These are phyloP conservation scores for Vaucheria bursata DNA, from an alignment of 352 stramenopile genomes.

Conservation along the genomic window DNA sequence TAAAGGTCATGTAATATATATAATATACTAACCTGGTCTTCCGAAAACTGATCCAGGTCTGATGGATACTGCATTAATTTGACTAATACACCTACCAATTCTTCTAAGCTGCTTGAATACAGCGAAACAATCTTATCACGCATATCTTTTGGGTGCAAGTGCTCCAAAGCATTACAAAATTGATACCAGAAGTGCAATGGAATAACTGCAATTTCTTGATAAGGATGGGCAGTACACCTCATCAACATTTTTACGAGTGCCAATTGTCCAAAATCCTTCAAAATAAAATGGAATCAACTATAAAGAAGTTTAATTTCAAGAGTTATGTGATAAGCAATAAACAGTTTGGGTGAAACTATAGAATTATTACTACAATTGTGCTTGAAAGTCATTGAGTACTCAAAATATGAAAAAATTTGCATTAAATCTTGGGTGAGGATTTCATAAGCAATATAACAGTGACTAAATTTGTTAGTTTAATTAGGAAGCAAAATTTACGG, in stretches of 20 bases:
- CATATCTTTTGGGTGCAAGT: constrained; percentile 19
- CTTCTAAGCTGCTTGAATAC: constrained; percentile 14
- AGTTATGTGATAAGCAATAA: not conserved
- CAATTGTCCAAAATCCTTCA: constrained; percentile 51
- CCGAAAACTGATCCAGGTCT: constrained; percentile 23
- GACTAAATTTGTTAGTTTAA: too few species aligned
- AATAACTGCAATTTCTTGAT: constrained; percentile 54
- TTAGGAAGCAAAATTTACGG: too few species aligned
- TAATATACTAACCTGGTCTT: too few species aligned
- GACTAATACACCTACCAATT: constrained; percentile 23
- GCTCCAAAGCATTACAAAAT: constrained; percentile 26
- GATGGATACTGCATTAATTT: constrained; percentile 31
- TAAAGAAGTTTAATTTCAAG: not conserved
- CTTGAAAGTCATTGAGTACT: too few species aligned
- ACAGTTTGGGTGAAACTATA: not conserved
- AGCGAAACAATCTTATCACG: constrained; percentile 7
- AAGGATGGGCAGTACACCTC: constrained; percentile 69
- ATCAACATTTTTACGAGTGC: constrained; percentile 64
- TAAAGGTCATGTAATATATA: too few species aligned
- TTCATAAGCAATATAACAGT: too few species aligned
- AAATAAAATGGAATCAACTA: not conserved
- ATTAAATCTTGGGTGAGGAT: too few species aligned
- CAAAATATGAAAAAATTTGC: too few species aligned
- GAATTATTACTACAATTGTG: too few species aligned
- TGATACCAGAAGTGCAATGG: constrained; percentile 37